Percentiles rank a stretch among this genome's conserved stretches.
Evolutionary conservation across 352 stramenopile species (phyloP).

Genomic region (Vaucheria bursata): DNA sequence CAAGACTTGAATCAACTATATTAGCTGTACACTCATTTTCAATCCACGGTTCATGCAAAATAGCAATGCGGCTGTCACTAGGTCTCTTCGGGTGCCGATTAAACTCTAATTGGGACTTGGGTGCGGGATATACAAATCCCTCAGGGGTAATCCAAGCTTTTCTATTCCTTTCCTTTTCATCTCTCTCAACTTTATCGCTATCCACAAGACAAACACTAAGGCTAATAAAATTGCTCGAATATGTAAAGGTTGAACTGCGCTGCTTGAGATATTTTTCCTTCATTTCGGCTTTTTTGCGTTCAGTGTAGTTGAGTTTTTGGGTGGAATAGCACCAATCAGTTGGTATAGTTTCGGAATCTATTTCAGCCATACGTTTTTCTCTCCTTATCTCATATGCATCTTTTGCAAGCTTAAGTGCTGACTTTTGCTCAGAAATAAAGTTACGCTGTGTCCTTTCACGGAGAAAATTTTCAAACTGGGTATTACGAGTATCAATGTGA

Average conservation of each 20-base stretch:
- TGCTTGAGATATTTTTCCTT: conserved; percentile 59
- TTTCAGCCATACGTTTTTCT: background rate
- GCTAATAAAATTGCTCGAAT: conserved; percentile 72
- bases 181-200: conserved; percentile 39
- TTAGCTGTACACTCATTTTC: conserved; percentile 60
- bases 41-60: conserved; percentile 64
- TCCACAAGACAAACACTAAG: conserved; percentile 69
- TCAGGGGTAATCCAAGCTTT: conserved; percentile 64
- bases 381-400: background rate
- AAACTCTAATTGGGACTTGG: conserved; percentile 60
- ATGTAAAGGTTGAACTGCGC: conserved; percentile 65
- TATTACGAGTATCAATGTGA: background rate
- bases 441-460: background rate
- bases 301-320: conserved; percentile 68
- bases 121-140: conserved; percentile 73
- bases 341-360: conserved; percentile 28
- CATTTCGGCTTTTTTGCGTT: conserved; percentile 62
- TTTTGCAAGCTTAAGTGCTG: background rate
- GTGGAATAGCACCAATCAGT: conserved; percentile 72
- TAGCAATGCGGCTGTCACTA: conserved; percentile 66
- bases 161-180: conserved; percentile 24
- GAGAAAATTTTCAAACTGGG: background rate
- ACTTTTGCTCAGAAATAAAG: background rate
- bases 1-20: background rate
- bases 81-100: conserved; percentile 61